A percentile compares a stretch with the other conserved stretches of the same genome.
Conservation (phyloP, 2,329 filamentous ascomycete genomes). For the Torrubiella hemipterigena region DNA sequence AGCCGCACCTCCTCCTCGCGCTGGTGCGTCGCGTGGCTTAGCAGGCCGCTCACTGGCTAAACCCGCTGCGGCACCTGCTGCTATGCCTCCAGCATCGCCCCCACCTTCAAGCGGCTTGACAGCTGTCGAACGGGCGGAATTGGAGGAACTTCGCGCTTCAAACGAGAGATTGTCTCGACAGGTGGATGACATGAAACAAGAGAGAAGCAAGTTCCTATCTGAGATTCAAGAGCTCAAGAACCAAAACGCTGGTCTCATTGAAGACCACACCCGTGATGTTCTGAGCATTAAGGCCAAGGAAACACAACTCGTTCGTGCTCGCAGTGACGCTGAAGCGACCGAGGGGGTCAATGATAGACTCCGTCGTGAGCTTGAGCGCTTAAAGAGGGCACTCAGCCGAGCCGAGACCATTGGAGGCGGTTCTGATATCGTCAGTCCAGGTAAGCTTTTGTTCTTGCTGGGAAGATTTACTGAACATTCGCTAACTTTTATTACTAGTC, state of each 20-base stretch:
- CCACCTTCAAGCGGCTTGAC: slow-evolving; percentile 54
- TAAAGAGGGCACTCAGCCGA: slow-evolving; percentile 73
- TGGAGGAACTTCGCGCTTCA: slow-evolving; percentile 76
- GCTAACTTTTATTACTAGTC: slow-evolving; percentile 17
- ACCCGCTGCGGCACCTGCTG: slow-evolving; percentile 41
- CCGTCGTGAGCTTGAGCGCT: slow-evolving; percentile 75
- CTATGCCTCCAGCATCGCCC: slow-evolving; percentile 41
- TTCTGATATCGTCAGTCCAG: slow-evolving; percentile 24
- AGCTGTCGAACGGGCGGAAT: slow-evolving; percentile 76
- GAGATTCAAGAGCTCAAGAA: slow-evolving; percentile 93
- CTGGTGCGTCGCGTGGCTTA: slow-evolving; percentile 64
- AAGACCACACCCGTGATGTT: slow-evolving; percentile 91
- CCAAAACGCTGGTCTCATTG: slow-evolving; percentile 91
- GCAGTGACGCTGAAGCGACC: slow-evolving; percentile 79
- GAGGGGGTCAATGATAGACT: slow-evolving; percentile 78
- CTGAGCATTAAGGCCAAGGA: slow-evolving; percentile 97
- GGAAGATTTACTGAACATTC: slow-evolving; percentile 3
- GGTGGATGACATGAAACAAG: slow-evolving; percentile 69
- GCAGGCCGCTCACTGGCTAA: slow-evolving; percentile 78
- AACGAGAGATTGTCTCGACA: slow-evolving; percentile 68
- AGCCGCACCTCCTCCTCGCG: slow-evolving; percentile 44
- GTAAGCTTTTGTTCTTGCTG: slow-evolving; percentile 9
- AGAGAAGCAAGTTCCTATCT: slow-evolving; percentile 69
- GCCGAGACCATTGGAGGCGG: slow-evolving; percentile 38
- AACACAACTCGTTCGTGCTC: slow-evolving; percentile 84